These are phyloP conservation scores for Entomophthora muscae DNA, from an alignment of 371 early-diverging fungal genomes.

Conservation along the genomic window DNA sequence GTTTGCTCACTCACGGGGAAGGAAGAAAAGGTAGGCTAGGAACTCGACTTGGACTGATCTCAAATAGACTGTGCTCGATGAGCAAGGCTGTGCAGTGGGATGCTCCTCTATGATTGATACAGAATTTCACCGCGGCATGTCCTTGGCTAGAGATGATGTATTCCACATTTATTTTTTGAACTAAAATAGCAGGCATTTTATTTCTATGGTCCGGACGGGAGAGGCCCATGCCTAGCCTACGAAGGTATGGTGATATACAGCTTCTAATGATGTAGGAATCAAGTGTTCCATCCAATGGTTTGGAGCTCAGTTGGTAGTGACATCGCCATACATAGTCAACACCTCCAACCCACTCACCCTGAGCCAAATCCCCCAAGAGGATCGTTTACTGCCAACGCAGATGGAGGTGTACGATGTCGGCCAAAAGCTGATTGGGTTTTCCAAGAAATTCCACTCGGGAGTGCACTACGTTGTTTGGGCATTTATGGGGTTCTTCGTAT, in stretches of 20 bases:
- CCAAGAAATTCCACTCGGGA: constrained; percentile 48
- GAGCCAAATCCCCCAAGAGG: constrained; percentile 10
- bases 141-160: constrained; percentile 67
- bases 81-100: constrained; percentile 63
- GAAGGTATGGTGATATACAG: constrained; percentile 26
- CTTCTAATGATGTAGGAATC: constrained; percentile 18
- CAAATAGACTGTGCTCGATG: constrained; percentile 48
- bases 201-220: constrained; percentile 76
- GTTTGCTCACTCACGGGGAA: neutral
- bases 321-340: constrained; percentile 42
- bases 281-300: constrained; percentile 60
- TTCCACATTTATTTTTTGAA: neutral
- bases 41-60: neutral
- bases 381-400: constrained; percentile 30
- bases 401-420: constrained; percentile 78
- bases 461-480: constrained; percentile 54
- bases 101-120: constrained; percentile 53
- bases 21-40: constrained; percentile 4
- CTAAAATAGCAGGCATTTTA: constrained; percentile 44
- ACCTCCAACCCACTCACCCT: constrained; percentile 18
- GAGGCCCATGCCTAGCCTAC: constrained; percentile 83
- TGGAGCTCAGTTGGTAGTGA: constrained; percentile 53
- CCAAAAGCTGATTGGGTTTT: constrained; percentile 76
- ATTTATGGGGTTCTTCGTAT: constrained; percentile 80
- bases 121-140: constrained; percentile 41